Evolutionary conservation across 371 early-diverging fungal species (phyloP).

Genomic region (Haplosporangium sp.): DNA sequence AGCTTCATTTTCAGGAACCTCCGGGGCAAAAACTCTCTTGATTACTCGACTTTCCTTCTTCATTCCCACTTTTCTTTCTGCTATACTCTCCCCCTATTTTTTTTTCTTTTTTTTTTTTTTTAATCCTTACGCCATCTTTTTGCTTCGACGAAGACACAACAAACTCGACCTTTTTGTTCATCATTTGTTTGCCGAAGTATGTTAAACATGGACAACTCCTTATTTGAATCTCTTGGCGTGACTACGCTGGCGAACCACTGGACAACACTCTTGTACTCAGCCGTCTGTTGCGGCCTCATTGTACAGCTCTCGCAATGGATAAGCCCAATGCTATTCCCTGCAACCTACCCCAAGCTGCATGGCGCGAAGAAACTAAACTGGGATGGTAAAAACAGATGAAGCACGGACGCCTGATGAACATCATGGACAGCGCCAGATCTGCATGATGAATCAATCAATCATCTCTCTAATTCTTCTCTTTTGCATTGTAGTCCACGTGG

Average conservation of each 20-base stretch:
- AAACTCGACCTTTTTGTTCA: not conserved
- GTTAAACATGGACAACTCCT: conserved; percentile 4
- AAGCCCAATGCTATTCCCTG: conserved; percentile 70
- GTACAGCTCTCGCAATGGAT: conserved; percentile 67
- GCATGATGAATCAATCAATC: not conserved
- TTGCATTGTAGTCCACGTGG: conserved; percentile 67
- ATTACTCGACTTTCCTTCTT: too few relatives aligned
- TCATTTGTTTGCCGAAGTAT: too few relatives aligned
- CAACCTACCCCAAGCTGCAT: conserved; percentile 68
- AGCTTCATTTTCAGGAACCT: conserved; percentile 13
- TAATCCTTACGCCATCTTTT: too few relatives aligned
- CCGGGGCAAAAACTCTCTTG: not conserved
- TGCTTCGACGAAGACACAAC: too few relatives aligned
- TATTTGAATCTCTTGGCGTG: conserved; percentile 51
- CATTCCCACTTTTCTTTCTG: too few relatives aligned
- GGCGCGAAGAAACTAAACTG: conserved; percentile 61
- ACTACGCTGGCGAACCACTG: conserved; percentile 58
- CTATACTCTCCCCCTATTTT: too few relatives aligned
- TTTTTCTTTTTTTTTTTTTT: too few relatives aligned
- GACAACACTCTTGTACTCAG: conserved; percentile 56
- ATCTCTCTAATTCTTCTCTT: not conserved
- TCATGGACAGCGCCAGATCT: too few relatives aligned
- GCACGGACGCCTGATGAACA: conserved; percentile 1
- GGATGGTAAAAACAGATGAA: conserved; percentile 31
- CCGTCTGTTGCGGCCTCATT: conserved; percentile 64